These are phyloP conservation scores for Yamadazyma phyllophila DNA, from an alignment of 805 yeast genomes.

Conservation along the genomic window DNA sequence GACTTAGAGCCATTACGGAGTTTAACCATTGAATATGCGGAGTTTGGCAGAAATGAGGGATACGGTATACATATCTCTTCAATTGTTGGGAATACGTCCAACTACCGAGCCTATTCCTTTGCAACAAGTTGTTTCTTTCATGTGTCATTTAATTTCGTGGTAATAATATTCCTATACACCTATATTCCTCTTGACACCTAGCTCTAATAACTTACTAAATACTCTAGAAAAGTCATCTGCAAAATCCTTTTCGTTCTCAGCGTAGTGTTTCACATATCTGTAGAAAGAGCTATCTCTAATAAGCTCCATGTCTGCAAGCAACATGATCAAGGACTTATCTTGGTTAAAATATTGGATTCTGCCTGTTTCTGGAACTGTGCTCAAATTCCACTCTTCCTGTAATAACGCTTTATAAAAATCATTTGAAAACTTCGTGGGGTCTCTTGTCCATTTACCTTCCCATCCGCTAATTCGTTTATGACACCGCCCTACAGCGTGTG, in stretches of 20 bases:
- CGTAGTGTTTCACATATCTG: constrained; percentile 64
- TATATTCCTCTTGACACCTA: constrained; percentile 52
- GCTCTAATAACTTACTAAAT: constrained; percentile 69
- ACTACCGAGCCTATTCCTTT: too few species aligned
- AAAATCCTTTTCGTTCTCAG: constrained; percentile 61
- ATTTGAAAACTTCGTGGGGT: constrained; percentile 71
- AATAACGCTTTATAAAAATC: constrained; percentile 51
- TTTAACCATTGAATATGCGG: neutral
- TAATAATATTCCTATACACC: neutral
- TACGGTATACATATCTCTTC: neutral
- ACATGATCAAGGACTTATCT: constrained; percentile 77
- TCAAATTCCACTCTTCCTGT: constrained; percentile 50
- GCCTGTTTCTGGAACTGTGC: constrained; percentile 51
- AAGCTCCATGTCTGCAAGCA: constrained; percentile 75
- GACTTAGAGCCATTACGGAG: neutral
- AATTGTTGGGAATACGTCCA: neutral
- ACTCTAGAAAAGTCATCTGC: constrained; percentile 63
- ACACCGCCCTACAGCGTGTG: constrained; percentile 76
- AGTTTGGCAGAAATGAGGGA: neutral
- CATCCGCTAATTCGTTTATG: constrained; percentile 71
- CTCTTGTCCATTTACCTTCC: constrained; percentile 89
- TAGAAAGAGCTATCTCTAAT: constrained; percentile 58
- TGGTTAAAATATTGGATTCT: constrained; percentile 53
- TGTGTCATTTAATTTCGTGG: neutral
- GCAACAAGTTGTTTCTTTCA: too few species aligned